These are phyloP conservation scores for Begonia peltatifolia DNA, from an alignment of 306 rosid genomes.

Conservation along the genomic window DNA sequence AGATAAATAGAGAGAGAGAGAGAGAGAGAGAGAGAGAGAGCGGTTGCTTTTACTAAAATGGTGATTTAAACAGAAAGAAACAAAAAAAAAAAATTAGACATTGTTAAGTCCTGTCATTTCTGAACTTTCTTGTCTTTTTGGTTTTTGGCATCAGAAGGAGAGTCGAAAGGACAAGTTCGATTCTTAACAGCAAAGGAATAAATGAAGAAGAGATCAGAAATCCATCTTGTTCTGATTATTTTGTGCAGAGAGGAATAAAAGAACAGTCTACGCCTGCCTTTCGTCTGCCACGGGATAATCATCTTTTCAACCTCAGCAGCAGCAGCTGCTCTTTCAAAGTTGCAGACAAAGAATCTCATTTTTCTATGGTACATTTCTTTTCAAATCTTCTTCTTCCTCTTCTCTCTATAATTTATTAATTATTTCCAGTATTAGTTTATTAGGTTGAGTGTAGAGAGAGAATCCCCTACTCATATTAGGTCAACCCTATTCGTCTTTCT, in stretches of 20 bases:
- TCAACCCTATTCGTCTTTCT: too few species aligned
- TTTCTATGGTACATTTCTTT: conserved; percentile 29
- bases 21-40: too few species aligned
- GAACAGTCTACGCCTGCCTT: conserved; percentile 15
- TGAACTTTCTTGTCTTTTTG: conserved; percentile 13
- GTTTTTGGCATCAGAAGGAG: conserved; percentile 26
- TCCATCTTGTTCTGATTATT: conserved; percentile 47
- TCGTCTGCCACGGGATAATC: conserved; percentile 8
- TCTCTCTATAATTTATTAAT: not conserved
- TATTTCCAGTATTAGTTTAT: too few species aligned
- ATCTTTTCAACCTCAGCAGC: too few species aligned
- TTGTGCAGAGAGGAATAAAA: conserved; percentile 28
- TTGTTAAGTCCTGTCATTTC: conserved; percentile 9
- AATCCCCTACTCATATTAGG: too few species aligned
- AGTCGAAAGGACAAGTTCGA: conserved; percentile 37
- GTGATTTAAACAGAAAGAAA: conserved; percentile 15
- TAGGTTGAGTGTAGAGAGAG: too few species aligned
- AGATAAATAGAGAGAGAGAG: too few species aligned
- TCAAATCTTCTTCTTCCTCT: not conserved
- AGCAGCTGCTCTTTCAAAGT: too few species aligned
- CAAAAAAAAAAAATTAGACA: conserved; percentile 20
- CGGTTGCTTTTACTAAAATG: too few species aligned
- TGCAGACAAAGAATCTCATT: conserved; percentile 21
- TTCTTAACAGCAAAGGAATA: conserved; percentile 25
- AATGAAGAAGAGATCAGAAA: conserved; percentile 15